Conservation (phyloP, 2,329 filamentous ascomycete species). For the Ophiostoma populinum region DNA sequence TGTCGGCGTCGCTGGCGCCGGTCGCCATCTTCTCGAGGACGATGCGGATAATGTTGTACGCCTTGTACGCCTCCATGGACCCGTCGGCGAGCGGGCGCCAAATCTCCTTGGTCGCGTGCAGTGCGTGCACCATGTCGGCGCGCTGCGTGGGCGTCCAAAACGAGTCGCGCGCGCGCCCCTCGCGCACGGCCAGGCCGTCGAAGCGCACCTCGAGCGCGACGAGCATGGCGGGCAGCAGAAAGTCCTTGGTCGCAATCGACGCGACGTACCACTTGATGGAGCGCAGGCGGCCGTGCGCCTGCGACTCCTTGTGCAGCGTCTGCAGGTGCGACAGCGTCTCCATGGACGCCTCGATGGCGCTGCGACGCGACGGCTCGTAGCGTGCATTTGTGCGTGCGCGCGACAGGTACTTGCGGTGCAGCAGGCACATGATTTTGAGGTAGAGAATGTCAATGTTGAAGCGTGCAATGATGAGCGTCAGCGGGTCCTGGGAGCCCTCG, state of each 20-base stretch:
- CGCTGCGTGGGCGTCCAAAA: slow-evolving; percentile 44
- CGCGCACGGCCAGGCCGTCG: slow-evolving; percentile 32
- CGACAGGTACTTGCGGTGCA: slow-evolving; percentile 78
- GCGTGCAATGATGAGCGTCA: slow-evolving; percentile 71
- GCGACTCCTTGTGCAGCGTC: slow-evolving; percentile 57
- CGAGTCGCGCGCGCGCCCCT: slow-evolving; percentile 21
- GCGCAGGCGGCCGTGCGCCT: slow-evolving; percentile 52
- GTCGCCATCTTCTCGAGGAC: slow-evolving; percentile 62
- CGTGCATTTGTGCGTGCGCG: slow-evolving; percentile 60
- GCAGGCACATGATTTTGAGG: slow-evolving; percentile 72
- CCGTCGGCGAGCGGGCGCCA: slow-evolving; percentile 64
- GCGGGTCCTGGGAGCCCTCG: slow-evolving; percentile 61
- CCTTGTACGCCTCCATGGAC: slow-evolving; percentile 84
- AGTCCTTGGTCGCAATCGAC: slow-evolving; percentile 68
- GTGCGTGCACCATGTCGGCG: slow-evolving; percentile 56
- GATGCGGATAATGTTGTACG: slow-evolving; percentile 59
- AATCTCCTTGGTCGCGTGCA: slow-evolving; percentile 58
- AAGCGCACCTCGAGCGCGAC: slow-evolving; percentile 70
- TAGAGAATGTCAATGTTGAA: slow-evolving; percentile 74
- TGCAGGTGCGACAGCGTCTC: slow-evolving; percentile 63
- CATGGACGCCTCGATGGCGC: slow-evolving; percentile 74
- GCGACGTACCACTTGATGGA: slow-evolving; percentile 65
- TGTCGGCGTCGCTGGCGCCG: background rate
- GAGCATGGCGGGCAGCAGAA: slow-evolving; percentile 71
- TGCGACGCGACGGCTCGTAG: slow-evolving; percentile 68